Conservation (phyloP, 164 flowering plant genomes). For the Umbilicus rupestris region DNA sequence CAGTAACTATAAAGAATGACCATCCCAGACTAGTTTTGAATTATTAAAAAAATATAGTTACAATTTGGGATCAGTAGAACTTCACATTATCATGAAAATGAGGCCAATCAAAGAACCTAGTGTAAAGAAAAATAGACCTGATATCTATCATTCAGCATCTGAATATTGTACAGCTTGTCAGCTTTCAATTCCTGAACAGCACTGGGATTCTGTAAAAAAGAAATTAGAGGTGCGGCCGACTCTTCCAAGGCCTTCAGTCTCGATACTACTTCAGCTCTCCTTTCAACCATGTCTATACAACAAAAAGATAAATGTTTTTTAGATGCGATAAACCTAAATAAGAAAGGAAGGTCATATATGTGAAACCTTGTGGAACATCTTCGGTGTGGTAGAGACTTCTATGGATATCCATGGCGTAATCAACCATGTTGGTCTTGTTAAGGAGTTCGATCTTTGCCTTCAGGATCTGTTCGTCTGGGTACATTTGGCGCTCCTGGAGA, state of each 20-base stretch:
- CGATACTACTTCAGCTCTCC: slow-evolving; percentile 74
- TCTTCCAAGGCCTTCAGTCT: slow-evolving; percentile 81
- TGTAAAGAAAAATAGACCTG: no score
- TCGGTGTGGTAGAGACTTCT: slow-evolving; percentile 78
- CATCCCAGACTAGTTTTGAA: no score
- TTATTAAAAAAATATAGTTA: no score
- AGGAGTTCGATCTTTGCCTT: slow-evolving; percentile 83
- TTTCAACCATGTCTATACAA: slow-evolving; percentile 70
- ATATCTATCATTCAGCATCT: slow-evolving; percentile 80
- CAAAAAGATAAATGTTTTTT: no score
- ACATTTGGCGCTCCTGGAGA: slow-evolving; percentile 57
- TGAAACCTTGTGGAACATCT: slow-evolving; percentile 80
- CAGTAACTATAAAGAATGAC: no score
- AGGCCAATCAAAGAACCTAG: no score
- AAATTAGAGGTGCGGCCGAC: slow-evolving; percentile 60
- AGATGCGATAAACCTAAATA: neutral
- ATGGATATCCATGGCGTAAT: slow-evolving; percentile 97
- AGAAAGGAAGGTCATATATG: neutral
- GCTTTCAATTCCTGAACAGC: slow-evolving; percentile 72
- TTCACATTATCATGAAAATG: no score
- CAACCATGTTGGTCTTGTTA: slow-evolving; percentile 94
- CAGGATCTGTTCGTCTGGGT: slow-evolving; percentile 66
- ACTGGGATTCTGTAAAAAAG: slow-evolving; percentile 61
- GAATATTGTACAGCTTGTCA: slow-evolving; percentile 82
- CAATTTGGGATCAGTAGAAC: no score